These are phyloP conservation scores for Dipteronia sinensis DNA, from an alignment of 345 rosid genomes.

Conservation along the genomic window DNA sequence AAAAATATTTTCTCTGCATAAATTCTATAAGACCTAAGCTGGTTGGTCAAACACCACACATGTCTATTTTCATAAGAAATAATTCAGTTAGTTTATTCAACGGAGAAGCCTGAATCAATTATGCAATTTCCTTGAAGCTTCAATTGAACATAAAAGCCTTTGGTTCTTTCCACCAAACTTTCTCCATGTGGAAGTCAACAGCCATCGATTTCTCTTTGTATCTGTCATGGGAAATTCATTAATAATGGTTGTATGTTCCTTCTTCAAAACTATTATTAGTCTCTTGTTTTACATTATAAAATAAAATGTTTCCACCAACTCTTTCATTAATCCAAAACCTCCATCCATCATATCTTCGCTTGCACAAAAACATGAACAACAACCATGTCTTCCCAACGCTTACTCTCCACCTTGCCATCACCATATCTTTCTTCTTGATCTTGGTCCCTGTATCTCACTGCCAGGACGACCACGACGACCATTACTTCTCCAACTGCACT, in stretches of 20 bases:
- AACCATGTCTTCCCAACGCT: not conserved
- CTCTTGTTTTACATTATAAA: not conserved
- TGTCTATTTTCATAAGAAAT: too few species aligned
- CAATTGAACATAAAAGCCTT: not conserved
- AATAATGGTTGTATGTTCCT: not conserved
- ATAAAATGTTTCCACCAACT: too few species aligned
- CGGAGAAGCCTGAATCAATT: not conserved
- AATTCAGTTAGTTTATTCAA: too few species aligned
- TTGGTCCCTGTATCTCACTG: not conserved
- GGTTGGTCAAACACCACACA: too few species aligned
- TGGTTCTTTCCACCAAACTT: not conserved
- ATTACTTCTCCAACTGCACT: not conserved
- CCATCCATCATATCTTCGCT: not conserved
- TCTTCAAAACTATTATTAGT: not conserved
- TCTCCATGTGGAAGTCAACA: not conserved
- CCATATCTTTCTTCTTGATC: not conserved
- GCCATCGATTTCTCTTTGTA: not conserved
- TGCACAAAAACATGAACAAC: not conserved
- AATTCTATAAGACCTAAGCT: too few species aligned
- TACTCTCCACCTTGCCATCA: not conserved
- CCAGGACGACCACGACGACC: not conserved
- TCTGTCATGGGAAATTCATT: not conserved
- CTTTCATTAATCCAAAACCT: too few species aligned
- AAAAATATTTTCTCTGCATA: too few species aligned
- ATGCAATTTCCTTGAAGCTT: not conserved